phyloP scores from a whole-genome alignment of 164 flowering plant species.

The Nymphaea thermarum region DNA sequence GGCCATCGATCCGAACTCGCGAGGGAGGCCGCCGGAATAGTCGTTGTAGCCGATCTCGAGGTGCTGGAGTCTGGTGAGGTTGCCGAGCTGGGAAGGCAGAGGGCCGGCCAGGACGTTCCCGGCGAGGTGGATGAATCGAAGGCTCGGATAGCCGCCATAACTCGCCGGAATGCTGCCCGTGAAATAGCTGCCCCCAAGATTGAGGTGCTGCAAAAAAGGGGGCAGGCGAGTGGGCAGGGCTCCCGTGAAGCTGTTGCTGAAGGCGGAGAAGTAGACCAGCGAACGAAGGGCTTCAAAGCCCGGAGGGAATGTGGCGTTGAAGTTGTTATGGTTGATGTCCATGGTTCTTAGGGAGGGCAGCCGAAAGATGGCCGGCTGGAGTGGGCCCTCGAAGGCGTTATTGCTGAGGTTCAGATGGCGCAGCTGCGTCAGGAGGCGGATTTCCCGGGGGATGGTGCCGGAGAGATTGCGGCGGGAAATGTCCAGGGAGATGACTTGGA shows the following conservation, averaged over 20 bases:
- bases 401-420: constrained; percentile 55
- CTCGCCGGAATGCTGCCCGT: constrained; percentile 46
- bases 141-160: constrained; percentile 35
- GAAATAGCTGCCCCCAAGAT: constrained; percentile 92
- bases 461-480: constrained; percentile 70
- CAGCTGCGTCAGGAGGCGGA: constrained; percentile 30
- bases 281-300: constrained; percentile 48
- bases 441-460: constrained; percentile 42
- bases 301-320: constrained; percentile 51
- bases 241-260: constrained; percentile 81
- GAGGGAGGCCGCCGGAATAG: constrained; percentile 36
- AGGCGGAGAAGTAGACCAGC: constrained; percentile 46
- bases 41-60: constrained; percentile 82
- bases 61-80: constrained; percentile 30
- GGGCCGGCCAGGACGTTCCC: constrained; percentile 55
- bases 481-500: constrained; percentile 41
- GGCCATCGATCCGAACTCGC: constrained; percentile 21
- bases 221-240: constrained; percentile 45
- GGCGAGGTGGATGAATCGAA: constrained; percentile 45
- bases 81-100: constrained; percentile 51
- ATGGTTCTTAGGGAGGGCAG: constrained; percentile 36
- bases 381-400: constrained; percentile 54
- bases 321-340: constrained; percentile 73
- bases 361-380: constrained; percentile 41
- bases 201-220: constrained; percentile 43